Percentiles rank a stretch among this genome's conserved stretches.
Conservation (phyloP, 2,329 filamentous ascomycete genomes). For the Epichloe gansuensis region DNA sequence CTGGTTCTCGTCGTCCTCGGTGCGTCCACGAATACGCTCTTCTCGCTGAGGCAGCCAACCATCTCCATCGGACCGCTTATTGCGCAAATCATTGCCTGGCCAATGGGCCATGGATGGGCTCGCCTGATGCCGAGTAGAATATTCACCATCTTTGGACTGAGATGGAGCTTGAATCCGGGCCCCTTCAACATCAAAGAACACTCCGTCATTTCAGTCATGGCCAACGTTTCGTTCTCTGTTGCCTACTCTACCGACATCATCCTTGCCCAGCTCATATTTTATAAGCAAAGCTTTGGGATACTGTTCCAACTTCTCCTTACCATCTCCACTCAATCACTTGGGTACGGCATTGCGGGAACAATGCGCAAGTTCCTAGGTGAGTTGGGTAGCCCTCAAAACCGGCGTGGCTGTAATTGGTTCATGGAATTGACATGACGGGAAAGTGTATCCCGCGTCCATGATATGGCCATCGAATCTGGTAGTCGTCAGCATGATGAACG, state of each 20-base stretch:
- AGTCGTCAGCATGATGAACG: constrained; percentile 54
- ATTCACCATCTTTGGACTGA: constrained; percentile 38
- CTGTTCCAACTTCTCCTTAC: constrained; percentile 53
- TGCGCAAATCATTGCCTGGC: constrained; percentile 52
- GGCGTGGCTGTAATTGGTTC: neutral
- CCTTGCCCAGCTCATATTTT: constrained; percentile 57
- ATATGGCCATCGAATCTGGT: constrained; percentile 62
- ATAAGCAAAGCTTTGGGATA: constrained; percentile 56
- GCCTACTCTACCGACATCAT: constrained; percentile 66
- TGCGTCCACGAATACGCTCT: constrained; percentile 49
- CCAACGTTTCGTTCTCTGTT: constrained; percentile 55
- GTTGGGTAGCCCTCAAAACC: constrained; percentile 7
- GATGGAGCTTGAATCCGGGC: constrained; percentile 49
- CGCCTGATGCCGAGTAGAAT: constrained; percentile 35
- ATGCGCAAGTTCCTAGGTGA: constrained; percentile 49
- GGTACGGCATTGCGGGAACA: constrained; percentile 57
- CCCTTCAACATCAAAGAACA: constrained; percentile 63
- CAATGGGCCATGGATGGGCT: constrained; percentile 49
- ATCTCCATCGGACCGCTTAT: constrained; percentile 49
- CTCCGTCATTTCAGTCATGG: constrained; percentile 55
- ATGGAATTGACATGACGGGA: neutral
- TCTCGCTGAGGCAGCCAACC: constrained; percentile 47
- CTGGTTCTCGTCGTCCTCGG: constrained; percentile 41
- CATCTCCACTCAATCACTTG: constrained; percentile 55
- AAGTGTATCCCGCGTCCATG: constrained; percentile 55